phyloP scores from a whole-genome alignment of 2,329 filamentous ascomycete genomes.

The Fragosphaeria purpurea region DNA sequence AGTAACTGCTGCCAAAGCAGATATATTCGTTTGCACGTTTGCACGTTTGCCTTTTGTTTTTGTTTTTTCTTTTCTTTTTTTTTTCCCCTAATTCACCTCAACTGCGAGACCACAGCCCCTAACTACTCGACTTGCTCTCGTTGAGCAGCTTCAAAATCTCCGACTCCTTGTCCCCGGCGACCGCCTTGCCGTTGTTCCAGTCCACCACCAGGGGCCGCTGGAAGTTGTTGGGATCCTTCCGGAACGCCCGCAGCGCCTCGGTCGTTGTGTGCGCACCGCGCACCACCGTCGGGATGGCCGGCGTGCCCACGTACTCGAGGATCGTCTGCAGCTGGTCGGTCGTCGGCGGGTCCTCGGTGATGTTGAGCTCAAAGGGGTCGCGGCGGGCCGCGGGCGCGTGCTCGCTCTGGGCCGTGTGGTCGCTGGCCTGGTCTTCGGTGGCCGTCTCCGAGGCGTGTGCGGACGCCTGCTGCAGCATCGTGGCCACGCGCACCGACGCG shows the following conservation, averaged over 20 bases:
- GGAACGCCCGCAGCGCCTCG: conserved; percentile 73
- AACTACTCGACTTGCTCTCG: conserved; percentile 25
- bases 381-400: conserved; percentile 27
- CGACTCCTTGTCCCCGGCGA: conserved; percentile 71
- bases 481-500: conserved; percentile 62
- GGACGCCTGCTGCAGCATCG: conserved; percentile 70
- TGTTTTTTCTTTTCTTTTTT: no score
- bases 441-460: conserved; percentile 57
- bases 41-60: no score
- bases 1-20: no score
- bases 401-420: conserved; percentile 50
- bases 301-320: conserved; percentile 45
- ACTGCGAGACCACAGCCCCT: neutral
- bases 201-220: conserved; percentile 77
- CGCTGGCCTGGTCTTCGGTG: conserved; percentile 64
- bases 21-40: no score
- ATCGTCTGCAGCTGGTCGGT: conserved; percentile 26
- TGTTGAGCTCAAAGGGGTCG: conserved; percentile 68
- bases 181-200: conserved; percentile 82
- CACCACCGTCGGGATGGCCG: conserved; percentile 52
- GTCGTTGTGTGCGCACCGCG: conserved; percentile 61
- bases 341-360: conserved; percentile 50
- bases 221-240: conserved; percentile 58
- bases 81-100: no score
- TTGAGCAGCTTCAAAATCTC: conserved; percentile 78